Evolutionary conservation across 257 asterid species (phyloP).

Genomic region (Penstemon newberryi): DNA sequence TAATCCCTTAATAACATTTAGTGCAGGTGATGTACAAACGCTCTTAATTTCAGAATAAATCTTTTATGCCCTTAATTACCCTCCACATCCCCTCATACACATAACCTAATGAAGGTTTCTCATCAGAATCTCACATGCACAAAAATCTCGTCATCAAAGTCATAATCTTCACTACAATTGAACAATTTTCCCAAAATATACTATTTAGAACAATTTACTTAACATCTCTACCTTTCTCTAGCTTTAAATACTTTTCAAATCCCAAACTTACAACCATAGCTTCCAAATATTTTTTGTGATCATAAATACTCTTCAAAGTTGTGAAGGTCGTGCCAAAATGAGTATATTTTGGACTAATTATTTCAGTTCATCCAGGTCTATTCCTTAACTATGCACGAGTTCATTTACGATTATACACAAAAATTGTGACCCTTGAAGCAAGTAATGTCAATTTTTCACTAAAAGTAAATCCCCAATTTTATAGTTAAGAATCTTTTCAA

Average conservation of each 20-base stretch:
- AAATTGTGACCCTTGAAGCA: not conserved
- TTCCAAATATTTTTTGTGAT: conserved; percentile 10
- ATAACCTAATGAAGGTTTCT: conserved; percentile 11
- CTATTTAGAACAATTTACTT: not conserved
- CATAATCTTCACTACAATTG: not conserved
- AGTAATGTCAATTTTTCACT: not conserved
- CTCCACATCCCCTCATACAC: conserved; percentile 18
- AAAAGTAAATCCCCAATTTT: too few relatives aligned
- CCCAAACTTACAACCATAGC: not conserved
- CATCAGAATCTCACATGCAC: not conserved
- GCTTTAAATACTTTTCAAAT: conserved; percentile 4
- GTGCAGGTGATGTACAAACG: not conserved
- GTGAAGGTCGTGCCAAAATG: conserved; percentile 22
- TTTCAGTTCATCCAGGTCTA: not conserved
- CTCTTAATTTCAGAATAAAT: not conserved
- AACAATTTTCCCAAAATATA: conserved; percentile 18
- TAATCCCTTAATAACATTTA: too few relatives aligned
- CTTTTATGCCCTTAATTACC: not conserved
- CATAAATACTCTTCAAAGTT: conserved; percentile 19
- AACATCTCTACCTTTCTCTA: not conserved
- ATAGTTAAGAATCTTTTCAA: not conserved
- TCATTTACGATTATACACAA: conserved; percentile 3
- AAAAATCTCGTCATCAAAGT: not conserved
- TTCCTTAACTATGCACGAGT: conserved; percentile 9
- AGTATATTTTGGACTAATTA: conserved; percentile 1